A percentile compares a stretch with the other conserved stretches of the same genome.
Conservation (phyloP, 1,284 basidiomycete species). For the Melampsora larici-populina region DNA sequence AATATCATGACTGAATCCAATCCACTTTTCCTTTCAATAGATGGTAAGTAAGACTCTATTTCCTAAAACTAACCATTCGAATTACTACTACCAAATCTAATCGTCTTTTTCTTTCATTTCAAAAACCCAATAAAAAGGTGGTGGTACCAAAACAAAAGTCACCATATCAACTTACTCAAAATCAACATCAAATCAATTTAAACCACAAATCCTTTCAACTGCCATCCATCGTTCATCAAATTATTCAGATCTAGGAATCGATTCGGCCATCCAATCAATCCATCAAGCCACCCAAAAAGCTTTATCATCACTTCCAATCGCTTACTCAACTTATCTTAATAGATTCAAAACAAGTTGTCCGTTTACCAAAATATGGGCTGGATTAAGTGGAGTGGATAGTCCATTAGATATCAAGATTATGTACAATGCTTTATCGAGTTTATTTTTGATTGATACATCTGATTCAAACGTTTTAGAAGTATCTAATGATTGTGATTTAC, state of each 20-base stretch:
- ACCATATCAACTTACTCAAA: constrained; percentile 9
- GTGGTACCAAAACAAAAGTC: constrained; percentile 38
- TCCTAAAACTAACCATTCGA: background rate
- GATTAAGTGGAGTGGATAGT: constrained; percentile 39
- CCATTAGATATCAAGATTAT: background rate
- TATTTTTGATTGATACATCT: constrained; percentile 7
- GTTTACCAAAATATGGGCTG: constrained; percentile 31
- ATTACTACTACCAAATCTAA: background rate
- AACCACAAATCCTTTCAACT: constrained; percentile 2
- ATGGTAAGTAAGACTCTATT: background rate
- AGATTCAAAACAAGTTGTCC: background rate
- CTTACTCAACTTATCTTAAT: too few species aligned
- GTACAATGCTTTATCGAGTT: background rate
- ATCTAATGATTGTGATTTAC: constrained; percentile 33
- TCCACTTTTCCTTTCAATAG: background rate
- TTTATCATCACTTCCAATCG: background rate
- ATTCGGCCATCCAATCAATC: constrained; percentile 17
- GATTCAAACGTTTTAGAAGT: background rate
- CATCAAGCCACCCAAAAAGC: constrained; percentile 5
- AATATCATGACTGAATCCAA: background rate
- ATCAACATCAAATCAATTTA: background rate
- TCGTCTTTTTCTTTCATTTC: too few species aligned
- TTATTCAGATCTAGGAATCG: constrained; percentile 16
- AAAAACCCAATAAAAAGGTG: background rate
- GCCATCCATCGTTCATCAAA: constrained; percentile 21